Evolutionary conservation across 1,139 yeast genomes (phyloP).

Genomic region (Blastobotrys malaysiensis): DNA sequence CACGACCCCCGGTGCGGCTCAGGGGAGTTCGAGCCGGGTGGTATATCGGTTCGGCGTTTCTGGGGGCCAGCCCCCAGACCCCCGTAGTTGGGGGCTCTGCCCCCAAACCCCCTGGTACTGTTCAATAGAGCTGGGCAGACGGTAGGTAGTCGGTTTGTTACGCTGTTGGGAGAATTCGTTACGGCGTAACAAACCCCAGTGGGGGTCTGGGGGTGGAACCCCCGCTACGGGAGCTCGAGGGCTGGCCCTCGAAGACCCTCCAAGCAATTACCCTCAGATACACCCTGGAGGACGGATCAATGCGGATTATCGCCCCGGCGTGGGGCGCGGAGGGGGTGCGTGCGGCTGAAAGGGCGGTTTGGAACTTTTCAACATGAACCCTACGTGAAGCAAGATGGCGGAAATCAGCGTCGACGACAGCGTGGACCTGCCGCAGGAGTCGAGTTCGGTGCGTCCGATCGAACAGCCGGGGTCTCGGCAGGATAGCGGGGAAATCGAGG

Average conservation of each 20-base stretch:
- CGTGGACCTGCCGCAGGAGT: not conserved
- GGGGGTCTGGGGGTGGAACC: not conserved
- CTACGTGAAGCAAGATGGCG: not conserved
- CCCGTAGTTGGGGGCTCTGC: not conserved
- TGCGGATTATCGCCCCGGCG: no score
- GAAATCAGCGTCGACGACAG: slow-evolving; percentile 1
- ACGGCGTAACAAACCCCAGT: no score
- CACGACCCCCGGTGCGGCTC: no score
- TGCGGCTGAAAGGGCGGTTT: not conserved
- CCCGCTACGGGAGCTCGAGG: not conserved
- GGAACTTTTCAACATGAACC: not conserved
- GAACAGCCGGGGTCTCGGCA: not conserved
- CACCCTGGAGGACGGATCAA: no score
- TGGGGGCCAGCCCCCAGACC: no score
- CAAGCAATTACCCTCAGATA: not conserved
- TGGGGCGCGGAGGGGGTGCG: not conserved
- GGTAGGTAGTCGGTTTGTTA: no score
- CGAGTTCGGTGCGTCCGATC: not conserved
- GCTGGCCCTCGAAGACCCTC: not conserved
- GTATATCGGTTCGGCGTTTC: no score
- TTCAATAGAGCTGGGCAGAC: not conserved
- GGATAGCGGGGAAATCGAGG: slow-evolving; percentile 3
- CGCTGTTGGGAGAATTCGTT: no score
- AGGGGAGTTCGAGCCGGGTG: no score
- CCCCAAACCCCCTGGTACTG: not conserved